Percentiles rank a stretch among this genome's conserved stretches.
Conservation (phyloP, 345 rosid genomes). For the Geranium brycei region DNA sequence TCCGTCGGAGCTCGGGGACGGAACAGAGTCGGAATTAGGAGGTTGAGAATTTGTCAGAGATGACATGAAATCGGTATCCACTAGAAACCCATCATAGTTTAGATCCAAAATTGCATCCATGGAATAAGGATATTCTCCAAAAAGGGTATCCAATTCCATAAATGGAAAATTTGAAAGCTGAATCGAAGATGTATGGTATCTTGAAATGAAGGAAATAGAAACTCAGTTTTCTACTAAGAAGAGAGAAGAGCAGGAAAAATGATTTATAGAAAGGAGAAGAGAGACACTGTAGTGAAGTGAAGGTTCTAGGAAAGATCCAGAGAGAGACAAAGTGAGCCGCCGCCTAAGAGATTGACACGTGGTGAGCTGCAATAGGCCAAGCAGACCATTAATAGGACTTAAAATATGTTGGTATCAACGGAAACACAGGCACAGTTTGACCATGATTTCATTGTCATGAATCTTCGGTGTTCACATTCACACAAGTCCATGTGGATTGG, state of each 20-base stretch:
- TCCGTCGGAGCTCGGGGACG: constrained; percentile 11
- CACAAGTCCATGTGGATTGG: background rate
- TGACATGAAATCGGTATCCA: background rate
- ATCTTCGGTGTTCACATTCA: background rate
- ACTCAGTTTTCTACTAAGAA: too few relatives aligned
- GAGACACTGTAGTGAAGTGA: background rate
- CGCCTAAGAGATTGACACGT: background rate
- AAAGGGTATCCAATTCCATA: constrained; percentile 17
- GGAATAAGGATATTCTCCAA: constrained; percentile 12
- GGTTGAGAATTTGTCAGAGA: background rate
- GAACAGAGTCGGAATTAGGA: background rate
- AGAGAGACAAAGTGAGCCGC: background rate
- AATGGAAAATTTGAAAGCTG: too few relatives aligned
- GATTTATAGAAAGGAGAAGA: too few relatives aligned
- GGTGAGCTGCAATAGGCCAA: background rate
- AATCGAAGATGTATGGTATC: too few relatives aligned
- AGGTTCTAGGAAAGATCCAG: background rate
- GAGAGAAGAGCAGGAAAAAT: too few relatives aligned
- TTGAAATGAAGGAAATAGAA: too few relatives aligned
- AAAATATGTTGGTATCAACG: background rate
- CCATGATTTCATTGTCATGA: background rate
- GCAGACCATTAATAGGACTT: too few relatives aligned
- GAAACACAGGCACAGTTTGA: background rate
- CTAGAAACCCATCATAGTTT: constrained; percentile 10
- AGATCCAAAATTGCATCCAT: constrained; percentile 9